A percentile compares a stretch with the other conserved stretches of the same genome.
Conservation (phyloP, 306 rosid genomes). For the Vicia villosa region DNA sequence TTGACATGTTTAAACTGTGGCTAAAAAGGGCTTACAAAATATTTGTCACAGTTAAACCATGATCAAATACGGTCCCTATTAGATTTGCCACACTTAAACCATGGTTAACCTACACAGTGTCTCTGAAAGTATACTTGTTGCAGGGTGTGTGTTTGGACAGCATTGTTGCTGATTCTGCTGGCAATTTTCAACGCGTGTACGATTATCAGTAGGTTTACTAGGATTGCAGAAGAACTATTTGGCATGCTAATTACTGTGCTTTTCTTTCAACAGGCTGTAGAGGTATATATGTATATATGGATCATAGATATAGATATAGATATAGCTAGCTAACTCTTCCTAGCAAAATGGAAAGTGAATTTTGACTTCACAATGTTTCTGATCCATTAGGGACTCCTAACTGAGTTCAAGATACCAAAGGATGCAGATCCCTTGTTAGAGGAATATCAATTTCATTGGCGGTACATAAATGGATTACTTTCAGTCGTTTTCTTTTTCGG, state of each 20-base stretch:
- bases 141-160: constrained; percentile 95
- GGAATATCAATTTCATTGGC: constrained; percentile 64
- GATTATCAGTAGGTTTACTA: constrained; percentile 72
- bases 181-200: constrained; percentile 77
- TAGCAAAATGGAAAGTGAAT: constrained; percentile 21
- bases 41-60: too few relatives aligned
- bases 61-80: too few relatives aligned
- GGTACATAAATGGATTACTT: constrained; percentile 75
- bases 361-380: constrained; percentile 32
- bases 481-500: constrained; percentile 70
- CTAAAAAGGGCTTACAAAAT: too few relatives aligned
- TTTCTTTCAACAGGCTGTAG: constrained; percentile 84
- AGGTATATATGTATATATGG: constrained; percentile 42
- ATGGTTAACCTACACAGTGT: too few relatives aligned
- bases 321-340: constrained; percentile 25
- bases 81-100: too few relatives aligned
- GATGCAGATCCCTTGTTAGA: constrained; percentile 44
- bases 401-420: constrained; percentile 65
- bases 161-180: constrained; percentile 64
- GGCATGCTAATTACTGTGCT: constrained; percentile 86
- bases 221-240: constrained; percentile 83
- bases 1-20: too few relatives aligned
- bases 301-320: background rate
- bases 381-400: constrained; percentile 64
- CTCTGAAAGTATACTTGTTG: constrained; percentile 15